A percentile compares a stretch with the other conserved stretches of the same genome.
These are phyloP conservation scores for Austroboletus sp. DNA, from an alignment of 1,284 basidiomycete genomes.

Conservation along the genomic window DNA sequence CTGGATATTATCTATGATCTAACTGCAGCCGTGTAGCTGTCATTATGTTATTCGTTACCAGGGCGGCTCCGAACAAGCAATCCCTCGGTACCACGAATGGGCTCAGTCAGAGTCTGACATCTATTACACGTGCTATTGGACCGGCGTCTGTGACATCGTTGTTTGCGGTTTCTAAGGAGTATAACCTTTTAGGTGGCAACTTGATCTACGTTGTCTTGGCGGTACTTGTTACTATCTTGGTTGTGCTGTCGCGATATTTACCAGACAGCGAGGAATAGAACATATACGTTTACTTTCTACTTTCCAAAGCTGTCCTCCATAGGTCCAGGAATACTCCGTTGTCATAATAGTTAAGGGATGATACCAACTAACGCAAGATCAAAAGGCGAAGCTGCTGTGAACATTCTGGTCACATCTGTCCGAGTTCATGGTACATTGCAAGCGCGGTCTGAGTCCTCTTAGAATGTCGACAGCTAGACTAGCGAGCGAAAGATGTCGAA, in stretches of 20 bases:
- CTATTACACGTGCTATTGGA: conserved; percentile 28
- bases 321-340: no score
- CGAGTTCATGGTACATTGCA: no score
- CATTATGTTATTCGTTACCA: conserved; percentile 31
- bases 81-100: conserved; percentile 32
- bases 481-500: no score
- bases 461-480: no score
- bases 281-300: no score
- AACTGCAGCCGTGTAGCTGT: conserved; percentile 20
- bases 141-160: conserved; percentile 36
- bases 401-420: no score
- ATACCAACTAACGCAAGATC: no score
- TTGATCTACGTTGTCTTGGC: conserved; percentile 29
- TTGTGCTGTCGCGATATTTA: conserved; percentile 17
- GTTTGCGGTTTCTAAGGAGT: conserved; percentile 35
- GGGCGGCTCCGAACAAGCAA: conserved; percentile 30
- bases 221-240: conserved; percentile 8
- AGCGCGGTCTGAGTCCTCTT: no score
- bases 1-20: background rate
- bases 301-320: no score
- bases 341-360: no score
- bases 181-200: conserved; percentile 33
- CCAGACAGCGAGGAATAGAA: conserved; percentile 11
- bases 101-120: no score
- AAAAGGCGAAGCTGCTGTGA: no score